These are phyloP conservation scores for Thinopyrum elongatum DNA, from an alignment of 176 grass and related monocot genomes.

Conservation along the genomic window DNA sequence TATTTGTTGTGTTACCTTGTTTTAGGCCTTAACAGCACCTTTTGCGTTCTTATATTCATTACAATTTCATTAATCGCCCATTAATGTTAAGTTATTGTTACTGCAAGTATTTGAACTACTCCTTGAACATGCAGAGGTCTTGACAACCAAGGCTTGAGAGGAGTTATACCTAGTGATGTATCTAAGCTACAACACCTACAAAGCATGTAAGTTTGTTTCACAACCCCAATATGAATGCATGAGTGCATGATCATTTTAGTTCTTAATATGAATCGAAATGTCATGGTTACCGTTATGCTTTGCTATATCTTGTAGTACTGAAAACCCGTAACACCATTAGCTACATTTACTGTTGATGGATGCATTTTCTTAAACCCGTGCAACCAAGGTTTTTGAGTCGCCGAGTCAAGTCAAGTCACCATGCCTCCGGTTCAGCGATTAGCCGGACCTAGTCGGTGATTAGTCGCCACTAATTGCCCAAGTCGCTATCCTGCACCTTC, in stretches of 20 bases:
- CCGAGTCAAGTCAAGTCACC: neutral
- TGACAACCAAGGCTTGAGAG: slow-evolving; percentile 91
- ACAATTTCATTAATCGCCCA: slow-evolving; percentile 1
- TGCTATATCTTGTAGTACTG: neutral
- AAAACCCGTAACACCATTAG: neutral
- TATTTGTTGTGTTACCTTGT: neutral
- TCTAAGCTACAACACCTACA: slow-evolving; percentile 76
- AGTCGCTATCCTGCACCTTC: neutral
- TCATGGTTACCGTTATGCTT: slow-evolving; percentile 1
- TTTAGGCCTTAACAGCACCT: neutral
- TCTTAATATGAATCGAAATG: neutral
- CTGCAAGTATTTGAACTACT: slow-evolving; percentile 14
- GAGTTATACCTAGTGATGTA: slow-evolving; percentile 73
- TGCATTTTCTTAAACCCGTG: neutral
- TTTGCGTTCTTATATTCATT: slow-evolving; percentile 14
- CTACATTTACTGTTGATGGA: neutral
- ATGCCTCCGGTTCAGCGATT: neutral
- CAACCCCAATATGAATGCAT: slow-evolving; percentile 4
- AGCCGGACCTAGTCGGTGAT: neutral
- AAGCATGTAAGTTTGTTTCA: slow-evolving; percentile 68
- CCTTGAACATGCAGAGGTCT: slow-evolving; percentile 69
- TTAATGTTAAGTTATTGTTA: neutral
- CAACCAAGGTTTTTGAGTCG: neutral
- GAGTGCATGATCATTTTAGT: neutral
- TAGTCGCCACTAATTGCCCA: neutral